Evolutionary conservation across 441 rosid genomes (phyloP), one percentile per base, ranked within the genome.

Genomic region (Bocquillonia castaneifolia): DNA sequence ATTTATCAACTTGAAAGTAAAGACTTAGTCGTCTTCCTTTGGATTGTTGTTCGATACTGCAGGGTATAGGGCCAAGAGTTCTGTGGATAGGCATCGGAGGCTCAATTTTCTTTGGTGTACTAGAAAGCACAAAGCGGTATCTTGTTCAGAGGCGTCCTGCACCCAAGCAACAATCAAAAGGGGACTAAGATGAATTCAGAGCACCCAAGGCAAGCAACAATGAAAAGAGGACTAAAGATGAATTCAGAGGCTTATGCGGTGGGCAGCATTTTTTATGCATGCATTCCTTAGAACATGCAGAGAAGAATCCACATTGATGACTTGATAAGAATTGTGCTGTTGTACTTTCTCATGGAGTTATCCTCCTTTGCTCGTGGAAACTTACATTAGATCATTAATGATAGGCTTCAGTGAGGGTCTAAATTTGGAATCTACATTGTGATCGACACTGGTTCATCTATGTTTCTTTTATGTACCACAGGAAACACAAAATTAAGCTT

Each of bases 11-110:
- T n/a, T n/a, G n/a, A n/a, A n/a, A n/a, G n/a, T n/a, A n/a, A n/a
- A n/a, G n/a, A n/a, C n/a, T n/a, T n/a, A n/a, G n/a, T n/a, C n/a
- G n/a, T n/a, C n/a, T 9, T 32, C 9, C 12, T 44, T 63, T 10
- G n/a, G 28, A 23, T 66, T 20, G 14, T n/a, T 32, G 1, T 34
- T 0, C 13, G 23, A 40, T 3, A 26, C n/a, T 66, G 73, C 82
- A 84, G 88, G 88, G 88, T 22, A 66, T 81, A 53, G 85, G 81
- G n/a, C 85, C 85, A 17, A 74, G 88, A 71, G 84, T 84, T 29
- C 44, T 84, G 22, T 84, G 85, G 85, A 81, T 83, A 23, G 84
- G 85, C 23, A 76, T 81, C 22, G 85, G 88, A 7, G 88, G 88
- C 55, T 84, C 84, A 0, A 81, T 84, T 56, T 84, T 84, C 67